Percentiles rank a stretch among this genome's conserved stretches.
Conservation (phyloP, 202 grass and related monocot genomes). For the Dendrocalamus latiflorus region DNA sequence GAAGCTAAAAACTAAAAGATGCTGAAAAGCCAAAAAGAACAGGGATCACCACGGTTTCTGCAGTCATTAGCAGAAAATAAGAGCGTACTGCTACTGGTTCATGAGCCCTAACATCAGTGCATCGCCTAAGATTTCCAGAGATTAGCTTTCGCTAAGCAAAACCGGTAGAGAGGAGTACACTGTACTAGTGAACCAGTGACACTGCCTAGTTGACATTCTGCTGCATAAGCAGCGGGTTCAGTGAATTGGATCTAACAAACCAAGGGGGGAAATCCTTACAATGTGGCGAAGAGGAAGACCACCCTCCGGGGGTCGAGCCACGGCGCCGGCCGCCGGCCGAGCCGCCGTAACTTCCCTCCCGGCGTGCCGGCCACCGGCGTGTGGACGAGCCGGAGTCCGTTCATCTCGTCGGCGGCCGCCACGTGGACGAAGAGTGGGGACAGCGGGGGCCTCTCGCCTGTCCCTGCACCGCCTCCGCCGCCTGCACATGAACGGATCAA, state of each 20-base stretch:
- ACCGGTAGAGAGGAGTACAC: neutral
- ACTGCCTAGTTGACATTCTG: neutral
- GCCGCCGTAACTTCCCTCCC: conserved; percentile 50
- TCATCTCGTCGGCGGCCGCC: conserved; percentile 31
- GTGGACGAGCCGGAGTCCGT: conserved; percentile 33
- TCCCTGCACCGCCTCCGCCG: neutral
- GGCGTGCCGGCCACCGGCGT: conserved; percentile 48
- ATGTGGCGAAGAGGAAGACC: conserved; percentile 76
- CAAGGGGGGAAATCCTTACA: conserved; percentile 52
- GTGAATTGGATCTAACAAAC: neutral
- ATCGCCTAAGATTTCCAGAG: neutral
- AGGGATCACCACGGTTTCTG: too few species aligned
- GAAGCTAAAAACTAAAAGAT: too few species aligned
- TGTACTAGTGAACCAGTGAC: neutral
- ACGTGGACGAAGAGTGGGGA: conserved; percentile 48
- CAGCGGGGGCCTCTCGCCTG: conserved; percentile 30
- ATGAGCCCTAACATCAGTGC: neutral
- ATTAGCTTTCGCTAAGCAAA: neutral
- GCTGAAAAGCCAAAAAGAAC: too few species aligned
- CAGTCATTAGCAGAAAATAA: neutral
- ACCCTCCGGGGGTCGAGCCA: conserved; percentile 77
- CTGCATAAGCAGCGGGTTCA: neutral
- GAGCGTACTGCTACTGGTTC: neutral
- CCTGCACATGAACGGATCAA: conserved; percentile 1
- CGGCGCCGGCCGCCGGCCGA: conserved; percentile 44